These are phyloP conservation scores for Osmanthus fragrans DNA, from an alignment of 257 asterid species.

Conservation along the genomic window DNA sequence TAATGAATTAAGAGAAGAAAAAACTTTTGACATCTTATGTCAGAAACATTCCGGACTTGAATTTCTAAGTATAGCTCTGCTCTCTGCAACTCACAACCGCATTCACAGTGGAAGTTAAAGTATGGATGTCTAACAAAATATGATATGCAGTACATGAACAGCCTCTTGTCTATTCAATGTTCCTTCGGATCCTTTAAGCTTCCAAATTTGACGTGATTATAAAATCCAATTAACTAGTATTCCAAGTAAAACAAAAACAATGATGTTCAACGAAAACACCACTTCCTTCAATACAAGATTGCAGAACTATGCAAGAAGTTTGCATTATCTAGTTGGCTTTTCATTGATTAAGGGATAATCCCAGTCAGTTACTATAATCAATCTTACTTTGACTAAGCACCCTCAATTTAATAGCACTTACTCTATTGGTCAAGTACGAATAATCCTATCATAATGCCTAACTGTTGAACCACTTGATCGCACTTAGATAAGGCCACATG, in stretches of 20 bases:
- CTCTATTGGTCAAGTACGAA: too few species aligned
- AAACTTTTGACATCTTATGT: background rate
- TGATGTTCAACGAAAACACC: background rate
- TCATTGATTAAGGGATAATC: too few species aligned
- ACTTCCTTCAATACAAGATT: background rate
- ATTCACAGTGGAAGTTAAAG: background rate
- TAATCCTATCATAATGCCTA: too few species aligned
- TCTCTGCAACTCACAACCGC: background rate
- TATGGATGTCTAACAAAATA: too few species aligned
- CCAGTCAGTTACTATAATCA: too few species aligned
- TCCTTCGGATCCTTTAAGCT: background rate
- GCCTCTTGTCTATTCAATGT: background rate
- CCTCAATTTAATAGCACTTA: too few species aligned
- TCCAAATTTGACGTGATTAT: background rate
- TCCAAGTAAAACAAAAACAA: background rate
- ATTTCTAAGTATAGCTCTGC: conserved; percentile 1
- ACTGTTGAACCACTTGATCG: too few species aligned
- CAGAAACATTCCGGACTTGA: conserved; percentile 11
- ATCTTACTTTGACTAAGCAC: too few species aligned
- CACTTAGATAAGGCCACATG: too few species aligned
- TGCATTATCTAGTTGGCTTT: too few species aligned
- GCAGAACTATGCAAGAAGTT: background rate
- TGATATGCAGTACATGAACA: too few species aligned
- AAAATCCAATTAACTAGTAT: background rate
- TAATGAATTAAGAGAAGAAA: conserved; percentile 18